Conservation (phyloP, 805 yeast species). For the Maudiozyma barnettii region DNA sequence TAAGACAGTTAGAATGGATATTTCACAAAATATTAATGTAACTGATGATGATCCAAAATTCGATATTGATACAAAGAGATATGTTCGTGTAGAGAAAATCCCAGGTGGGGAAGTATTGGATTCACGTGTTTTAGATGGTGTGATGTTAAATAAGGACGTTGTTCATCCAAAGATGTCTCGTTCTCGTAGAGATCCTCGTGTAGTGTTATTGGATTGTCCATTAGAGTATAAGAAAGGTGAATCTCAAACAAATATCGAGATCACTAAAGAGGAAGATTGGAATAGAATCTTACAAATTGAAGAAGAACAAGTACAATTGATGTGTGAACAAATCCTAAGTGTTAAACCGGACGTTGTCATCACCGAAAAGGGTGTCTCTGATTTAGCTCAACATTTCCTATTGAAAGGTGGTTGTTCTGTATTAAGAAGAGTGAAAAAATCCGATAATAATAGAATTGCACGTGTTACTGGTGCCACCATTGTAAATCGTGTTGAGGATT, state of each 20-base stretch:
- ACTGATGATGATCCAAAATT: constrained; percentile 44
- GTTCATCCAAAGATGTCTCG: constrained; percentile 99
- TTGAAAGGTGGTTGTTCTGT: constrained; percentile 90
- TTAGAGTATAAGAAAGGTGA: constrained; percentile 98
- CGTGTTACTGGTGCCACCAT: constrained; percentile 97
- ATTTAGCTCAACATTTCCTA: constrained; percentile 92
- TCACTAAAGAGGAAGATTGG: constrained; percentile 95
- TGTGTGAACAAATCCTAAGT: constrained; percentile 77
- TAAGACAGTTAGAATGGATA: constrained; percentile 60
- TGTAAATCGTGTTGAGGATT: constrained; percentile 90
- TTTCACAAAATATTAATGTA: constrained; percentile 25
- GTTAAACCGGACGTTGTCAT: constrained; percentile 90
- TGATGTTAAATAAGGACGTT: constrained; percentile 88
- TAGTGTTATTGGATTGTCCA: constrained; percentile 88
- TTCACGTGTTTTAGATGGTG: constrained; percentile 80
- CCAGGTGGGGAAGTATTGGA: constrained; percentile 98
- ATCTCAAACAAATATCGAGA: constrained; percentile 95
- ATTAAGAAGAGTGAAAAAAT: constrained; percentile 86
- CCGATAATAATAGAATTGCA: constrained; percentile 92
- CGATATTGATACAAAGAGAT: constrained; percentile 89
- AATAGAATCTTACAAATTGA: constrained; percentile 88
- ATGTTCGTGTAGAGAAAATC: constrained; percentile 86
- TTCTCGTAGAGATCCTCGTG: constrained; percentile 76
- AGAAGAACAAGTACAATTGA: constrained; percentile 85
- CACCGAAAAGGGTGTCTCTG: constrained; percentile 97